These are phyloP conservation scores for Neurospora sp. DNA, from an alignment of 2,329 filamentous ascomycete species.

Conservation along the genomic window DNA sequence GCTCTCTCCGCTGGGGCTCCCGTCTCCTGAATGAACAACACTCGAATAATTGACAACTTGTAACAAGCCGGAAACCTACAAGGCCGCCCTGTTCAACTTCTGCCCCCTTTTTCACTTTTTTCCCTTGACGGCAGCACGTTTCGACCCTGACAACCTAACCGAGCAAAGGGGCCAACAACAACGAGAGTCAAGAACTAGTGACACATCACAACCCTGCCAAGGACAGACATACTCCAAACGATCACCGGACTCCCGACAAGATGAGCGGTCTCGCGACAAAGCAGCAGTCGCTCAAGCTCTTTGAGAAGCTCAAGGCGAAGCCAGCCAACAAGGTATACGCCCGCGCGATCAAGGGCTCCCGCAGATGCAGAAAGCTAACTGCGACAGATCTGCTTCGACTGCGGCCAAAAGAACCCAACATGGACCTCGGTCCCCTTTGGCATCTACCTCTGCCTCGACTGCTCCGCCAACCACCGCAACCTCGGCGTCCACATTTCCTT, in stretches of 20 bases:
- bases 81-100: background rate
- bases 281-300: conserved; percentile 91
- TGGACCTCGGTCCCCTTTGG: conserved; percentile 97
- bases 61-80: background rate
- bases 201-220: conserved; percentile 1
- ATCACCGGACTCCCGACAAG: conserved; percentile 23
- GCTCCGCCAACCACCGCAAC: conserved; percentile 93
- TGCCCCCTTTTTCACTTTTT: conserved; percentile 1
- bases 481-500: conserved; percentile 98
- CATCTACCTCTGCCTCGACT: conserved; percentile 97
- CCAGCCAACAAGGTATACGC: conserved; percentile 53
- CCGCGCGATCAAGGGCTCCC: background rate
- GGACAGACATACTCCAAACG: background rate
- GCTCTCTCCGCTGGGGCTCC: background rate
- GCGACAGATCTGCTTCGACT: conserved; percentile 89
- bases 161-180: background rate
- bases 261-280: conserved; percentile 72
- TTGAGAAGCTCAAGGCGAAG: conserved; percentile 93
- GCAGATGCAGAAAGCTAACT: conserved; percentile 13
- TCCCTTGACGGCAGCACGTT: background rate
- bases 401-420: conserved; percentile 91
- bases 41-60: background rate
- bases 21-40: background rate
- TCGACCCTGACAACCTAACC: background rate
- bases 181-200: background rate